Evolutionary conservation across 2,329 filamentous ascomycete genomes (phyloP).

Genomic region (Phaeosphaeriaceae sp.): DNA sequence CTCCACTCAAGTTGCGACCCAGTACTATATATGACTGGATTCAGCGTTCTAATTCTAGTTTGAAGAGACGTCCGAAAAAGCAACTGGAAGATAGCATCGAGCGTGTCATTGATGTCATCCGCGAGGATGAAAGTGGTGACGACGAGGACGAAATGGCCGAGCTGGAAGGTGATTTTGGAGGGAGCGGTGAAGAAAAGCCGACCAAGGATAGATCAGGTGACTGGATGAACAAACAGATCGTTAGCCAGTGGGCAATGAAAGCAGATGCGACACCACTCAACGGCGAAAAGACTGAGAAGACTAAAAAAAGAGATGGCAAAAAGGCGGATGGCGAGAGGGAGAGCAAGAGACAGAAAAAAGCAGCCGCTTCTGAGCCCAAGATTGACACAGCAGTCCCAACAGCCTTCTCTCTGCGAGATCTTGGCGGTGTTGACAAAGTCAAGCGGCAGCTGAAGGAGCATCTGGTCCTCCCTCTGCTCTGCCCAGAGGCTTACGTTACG

Average conservation of each 20-base stretch:
- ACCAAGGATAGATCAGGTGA: conserved; percentile 51
- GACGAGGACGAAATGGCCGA: conserved; percentile 58
- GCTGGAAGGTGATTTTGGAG: conserved; percentile 51
- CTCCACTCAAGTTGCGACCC: conserved; percentile 60
- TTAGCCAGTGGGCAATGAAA: conserved; percentile 60
- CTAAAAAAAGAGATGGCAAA: conserved; percentile 52
- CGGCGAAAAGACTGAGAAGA: conserved; percentile 39
- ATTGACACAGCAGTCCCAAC: conserved; percentile 69
- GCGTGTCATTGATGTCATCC: conserved; percentile 75
- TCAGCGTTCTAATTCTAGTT: conserved; percentile 82
- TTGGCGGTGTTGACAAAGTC: conserved; percentile 78
- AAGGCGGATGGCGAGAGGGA: conserved; percentile 70
- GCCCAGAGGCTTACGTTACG: conserved; percentile 68
- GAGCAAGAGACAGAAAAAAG: conserved; percentile 66
- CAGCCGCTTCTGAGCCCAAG: conserved; percentile 48
- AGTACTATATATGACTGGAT: conserved; percentile 77
- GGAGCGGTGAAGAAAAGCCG: conserved; percentile 21
- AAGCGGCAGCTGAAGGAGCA: conserved; percentile 72
- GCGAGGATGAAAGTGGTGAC: conserved; percentile 63
- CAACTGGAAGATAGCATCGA: conserved; percentile 86
- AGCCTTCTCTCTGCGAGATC: conserved; percentile 71
- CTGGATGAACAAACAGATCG: conserved; percentile 70
- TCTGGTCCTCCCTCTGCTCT: conserved; percentile 74
- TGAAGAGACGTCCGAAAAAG: conserved; percentile 82
- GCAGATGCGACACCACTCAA: conserved; percentile 38